Base-by-base conservation (phyloP, 2,329 filamentous ascomycete genomes). In the Hymenoscyphus salicellus region DNA sequence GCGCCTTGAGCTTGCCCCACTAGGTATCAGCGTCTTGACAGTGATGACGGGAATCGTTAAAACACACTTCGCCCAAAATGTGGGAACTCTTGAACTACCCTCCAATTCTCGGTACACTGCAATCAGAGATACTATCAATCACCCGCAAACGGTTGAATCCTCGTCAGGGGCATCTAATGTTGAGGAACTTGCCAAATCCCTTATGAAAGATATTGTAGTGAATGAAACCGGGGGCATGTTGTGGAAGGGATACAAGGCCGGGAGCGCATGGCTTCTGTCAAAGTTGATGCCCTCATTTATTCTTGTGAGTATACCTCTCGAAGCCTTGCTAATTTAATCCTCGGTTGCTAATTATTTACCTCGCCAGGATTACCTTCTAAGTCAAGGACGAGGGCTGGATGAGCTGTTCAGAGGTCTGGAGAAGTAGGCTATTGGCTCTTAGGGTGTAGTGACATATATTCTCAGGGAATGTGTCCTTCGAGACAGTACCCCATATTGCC, bases 31-130 rank as follows among this genome's bases (percentile, higher is more conserved):
- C 43, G 66, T 68, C 14, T 38, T 65, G n/a, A 33, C 52, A 16
- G 64, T 66, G 14, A 46, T 68, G 17, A 65, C 62, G 33, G 66
- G 64, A n/a, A 56, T 33, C 8, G 52, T 68, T 11, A 61, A 62
- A 32, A 62, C 66, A n/a, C 57, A 61, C n/a, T 36, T 36, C 23
- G 23, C 23, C 4, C 33, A 36, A 30, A 41, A 60, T 43, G 32
- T 59, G 14, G 33, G 36, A 33, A 16, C n/a, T 26, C 14, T 20
- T 23, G 38, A 46, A 5, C 38, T 60, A 30, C 58, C 58, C 3
- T 17, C 33, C 3, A 26, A 60, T 46, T 60, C 58, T n/a, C 23
- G n/a, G 20, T 60, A 60, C 30, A 2, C 20, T 23, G 33, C 20
- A 11, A 60, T 60, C 38, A 41, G 41, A 17, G 58, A 49, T 28